Evolutionary conservation across 73 alveolate genomes (phyloP).

Genomic region (Tetrahymena elliotti): DNA sequence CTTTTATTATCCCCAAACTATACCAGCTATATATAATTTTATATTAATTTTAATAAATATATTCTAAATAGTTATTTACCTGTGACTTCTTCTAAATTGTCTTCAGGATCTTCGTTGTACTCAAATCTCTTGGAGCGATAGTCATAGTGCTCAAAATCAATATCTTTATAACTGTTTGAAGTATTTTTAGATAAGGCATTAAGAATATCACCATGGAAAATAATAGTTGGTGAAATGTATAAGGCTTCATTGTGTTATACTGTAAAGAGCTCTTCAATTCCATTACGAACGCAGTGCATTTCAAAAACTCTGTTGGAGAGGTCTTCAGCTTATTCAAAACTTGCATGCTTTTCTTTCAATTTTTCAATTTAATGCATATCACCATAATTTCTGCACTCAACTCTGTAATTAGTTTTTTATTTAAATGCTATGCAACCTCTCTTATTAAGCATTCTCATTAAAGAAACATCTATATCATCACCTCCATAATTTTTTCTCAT

Average conservation of each 20-base stretch:
- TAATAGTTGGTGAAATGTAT: constrained; percentile 3
- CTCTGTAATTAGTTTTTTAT: background rate
- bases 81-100: constrained; percentile 32
- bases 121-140: constrained; percentile 19
- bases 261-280: constrained; percentile 9
- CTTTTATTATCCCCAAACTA: background rate
- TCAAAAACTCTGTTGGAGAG: constrained; percentile 9
- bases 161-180: background rate
- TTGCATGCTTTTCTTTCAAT: constrained; percentile 27
- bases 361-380: constrained; percentile 38
- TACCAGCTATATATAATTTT: background rate
- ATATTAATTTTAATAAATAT: background rate
- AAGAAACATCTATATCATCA: constrained; percentile 71
- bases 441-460: constrained; percentile 31
- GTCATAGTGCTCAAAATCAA: constrained; percentile 23
- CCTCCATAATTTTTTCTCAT: constrained; percentile 95
- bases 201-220: constrained; percentile 11
- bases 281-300: constrained; percentile 16
- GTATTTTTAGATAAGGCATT: constrained; percentile 6
- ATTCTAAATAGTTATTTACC: background rate
- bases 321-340: constrained; percentile 24
- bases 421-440: constrained; percentile 20
- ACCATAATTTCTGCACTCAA: constrained; percentile 10
- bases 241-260: constrained; percentile 38
- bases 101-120: constrained; percentile 38